Evolutionary conservation across 2,329 filamentous ascomycete genomes (phyloP).

Genomic region (Stromatinia cepivora): DNA sequence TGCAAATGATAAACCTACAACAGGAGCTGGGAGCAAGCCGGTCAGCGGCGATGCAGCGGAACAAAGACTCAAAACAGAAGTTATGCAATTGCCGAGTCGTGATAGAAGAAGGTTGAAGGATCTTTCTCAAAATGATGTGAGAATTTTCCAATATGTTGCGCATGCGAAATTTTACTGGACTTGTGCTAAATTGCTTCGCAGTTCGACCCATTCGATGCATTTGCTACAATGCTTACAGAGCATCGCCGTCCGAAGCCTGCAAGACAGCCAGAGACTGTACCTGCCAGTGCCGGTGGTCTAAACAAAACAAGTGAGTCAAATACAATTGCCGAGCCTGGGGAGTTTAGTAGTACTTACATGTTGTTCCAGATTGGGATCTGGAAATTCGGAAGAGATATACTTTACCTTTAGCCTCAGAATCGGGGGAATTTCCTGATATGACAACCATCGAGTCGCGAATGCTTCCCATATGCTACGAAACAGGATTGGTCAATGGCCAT

Average conservation of each 20-base stretch:
- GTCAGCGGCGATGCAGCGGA: slow-evolving; percentile 66
- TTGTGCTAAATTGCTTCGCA: slow-evolving; percentile 24
- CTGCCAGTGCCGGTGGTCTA: slow-evolving; percentile 69
- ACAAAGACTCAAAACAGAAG: slow-evolving; percentile 64
- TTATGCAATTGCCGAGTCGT: slow-evolving; percentile 68
- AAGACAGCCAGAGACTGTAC: slow-evolving; percentile 60
- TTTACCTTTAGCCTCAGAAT: slow-evolving; percentile 64
- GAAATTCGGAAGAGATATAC: slow-evolving; percentile 67
- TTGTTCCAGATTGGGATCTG: slow-evolving; percentile 58
- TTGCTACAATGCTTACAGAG: slow-evolving; percentile 40
- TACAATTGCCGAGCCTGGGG: slow-evolving; percentile 49
- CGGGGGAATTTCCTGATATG: slow-evolving; percentile 68
- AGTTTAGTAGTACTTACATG: slow-evolving; percentile 2
- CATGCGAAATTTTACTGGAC: neutral
- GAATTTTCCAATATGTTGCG: slow-evolving; percentile 32
- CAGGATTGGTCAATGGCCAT: slow-evolving; percentile 61
- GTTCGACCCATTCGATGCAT: slow-evolving; percentile 40
- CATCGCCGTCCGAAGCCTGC: slow-evolving; percentile 41
- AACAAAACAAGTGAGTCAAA: slow-evolving; percentile 65
- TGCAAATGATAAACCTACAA: slow-evolving; percentile 65
- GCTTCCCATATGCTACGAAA: slow-evolving; percentile 68
- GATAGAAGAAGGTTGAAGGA: slow-evolving; percentile 69
- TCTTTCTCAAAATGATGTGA: slow-evolving; percentile 59
- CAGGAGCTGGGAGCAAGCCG: slow-evolving; percentile 59
- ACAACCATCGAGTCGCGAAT: slow-evolving; percentile 63